A percentile compares a stretch with the other conserved stretches of the same genome.
These are phyloP conservation scores for Thamnidium elegans DNA, from an alignment of 192 early-diverging fungal genomes.

Conservation along the genomic window DNA sequence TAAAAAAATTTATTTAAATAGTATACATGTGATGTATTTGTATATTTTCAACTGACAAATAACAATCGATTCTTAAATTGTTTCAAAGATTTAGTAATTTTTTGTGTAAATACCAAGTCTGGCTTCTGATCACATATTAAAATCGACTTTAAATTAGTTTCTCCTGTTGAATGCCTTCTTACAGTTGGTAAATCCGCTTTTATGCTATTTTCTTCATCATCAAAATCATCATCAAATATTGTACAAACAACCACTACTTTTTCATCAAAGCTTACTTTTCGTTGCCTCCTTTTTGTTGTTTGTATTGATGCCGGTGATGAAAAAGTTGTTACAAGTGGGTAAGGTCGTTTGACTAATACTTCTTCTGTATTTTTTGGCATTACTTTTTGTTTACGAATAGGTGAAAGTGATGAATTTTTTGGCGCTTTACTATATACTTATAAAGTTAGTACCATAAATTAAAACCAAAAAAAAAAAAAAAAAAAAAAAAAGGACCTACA, in stretches of 20 bases:
- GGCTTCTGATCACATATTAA: background rate
- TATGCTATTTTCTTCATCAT: background rate
- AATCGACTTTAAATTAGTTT: background rate
- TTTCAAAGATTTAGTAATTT: constrained; percentile 11
- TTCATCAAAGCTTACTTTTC: constrained; percentile 20
- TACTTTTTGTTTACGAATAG: constrained; percentile 9
- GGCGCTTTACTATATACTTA: constrained; percentile 10
- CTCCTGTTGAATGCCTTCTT: constrained; percentile 18
- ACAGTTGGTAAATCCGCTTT: background rate
- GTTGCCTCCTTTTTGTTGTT: background rate
- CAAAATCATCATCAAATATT: constrained; percentile 10
- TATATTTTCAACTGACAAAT: constrained; percentile 5
- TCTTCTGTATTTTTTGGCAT: constrained; percentile 11
- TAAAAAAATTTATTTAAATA: background rate
- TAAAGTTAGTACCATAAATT: background rate
- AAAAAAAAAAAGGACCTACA: background rate
- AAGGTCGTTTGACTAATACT: constrained; percentile 4
- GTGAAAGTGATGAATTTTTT: constrained; percentile 20
- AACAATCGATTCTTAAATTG: constrained; percentile 13
- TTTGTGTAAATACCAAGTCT: background rate
- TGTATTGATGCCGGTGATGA: constrained; percentile 8
- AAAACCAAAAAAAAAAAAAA: background rate
- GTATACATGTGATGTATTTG: background rate
- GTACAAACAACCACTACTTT: constrained; percentile 17
- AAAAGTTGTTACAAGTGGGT: constrained; percentile 10